Base-by-base conservation (phyloP, 148 eudicot genomes). In the Amaranthus cruentus region DNA sequence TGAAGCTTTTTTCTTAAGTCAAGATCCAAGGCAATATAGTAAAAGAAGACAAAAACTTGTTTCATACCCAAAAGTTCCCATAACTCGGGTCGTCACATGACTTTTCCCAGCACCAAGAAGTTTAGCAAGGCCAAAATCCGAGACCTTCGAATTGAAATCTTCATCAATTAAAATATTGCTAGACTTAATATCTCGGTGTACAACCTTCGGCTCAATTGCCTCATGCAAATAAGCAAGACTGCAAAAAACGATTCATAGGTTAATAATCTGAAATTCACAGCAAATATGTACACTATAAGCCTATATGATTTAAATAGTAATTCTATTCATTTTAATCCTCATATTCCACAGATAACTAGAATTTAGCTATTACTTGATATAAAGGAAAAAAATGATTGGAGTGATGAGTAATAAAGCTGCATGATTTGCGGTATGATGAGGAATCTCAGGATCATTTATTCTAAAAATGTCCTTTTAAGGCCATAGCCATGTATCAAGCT, bases 121-220 rank as follows among this genome's bases (percentile, higher is more conserved):
- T 80, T 89, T 89, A 48, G 94, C 94, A 4, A 89, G 68, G 72
- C 94, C 94, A 79, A 89, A 89, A 80, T 89, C 94, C 14, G 94
- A 89, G 6, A 89, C 91, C 78, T 89, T 89, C 56, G 94, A 81
- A 18, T 85, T 84, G 83, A 85, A 89, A 67, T 81, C 85, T 53
- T 83, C 86, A 76, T 84, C 88, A 63, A 89, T 85, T 78, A 89
- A 78, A 69, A 89, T 89, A 76, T 89, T 89, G 88, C 94, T 89
- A 4, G 94, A 89, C 72, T 89, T 89, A 54, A 89, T 84, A 80
- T 89, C 94, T 28, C 94, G 87, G 70, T 89, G 94, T 50, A 89
- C 94, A 72, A 89, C 94, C 77, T 89, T 89, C n/a, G 94, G 94
- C 85, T 89, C 94, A 71, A 89, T 85, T 51, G 89, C 94, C 75